Evolutionary conservation across 495 filamentous ascomycete species (phyloP), one percentile per base, ranked within the genome.

Genomic region (Clohesyomyces aquaticus): DNA sequence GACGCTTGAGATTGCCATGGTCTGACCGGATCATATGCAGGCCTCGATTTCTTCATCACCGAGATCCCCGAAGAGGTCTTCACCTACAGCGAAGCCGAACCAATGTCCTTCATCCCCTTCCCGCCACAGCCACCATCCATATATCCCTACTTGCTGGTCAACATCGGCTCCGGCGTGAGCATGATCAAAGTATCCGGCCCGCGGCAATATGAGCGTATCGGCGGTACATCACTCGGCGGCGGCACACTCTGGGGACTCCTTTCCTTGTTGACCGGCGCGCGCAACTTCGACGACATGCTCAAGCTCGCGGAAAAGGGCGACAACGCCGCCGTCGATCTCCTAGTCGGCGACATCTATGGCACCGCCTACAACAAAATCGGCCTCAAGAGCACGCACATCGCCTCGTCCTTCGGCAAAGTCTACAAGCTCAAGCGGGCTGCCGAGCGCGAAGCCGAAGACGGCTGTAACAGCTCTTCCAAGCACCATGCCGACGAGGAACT

Each of bases 151-250:
- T 85, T 98, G 21, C 86, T 98, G 29, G 94, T 98, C 57, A 98
- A 98, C 77, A 98, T 98, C 67, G 94, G 94, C n/a, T 97, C 93
- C 27, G 94, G 94, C 27, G 94, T 98, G 11, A 91, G 87, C n/a
- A 97, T 98, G 83, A 89, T 98, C 75, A 98, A 97, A 73, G 94
- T 98, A 4, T 93, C 90, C 0, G 93, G 92, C 0, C 92, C 92
- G 19, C 83, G 85, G 26, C 80, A 89, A 58, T 97, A 88, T 75
- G 78, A 93, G 71, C 89, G 94, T 68, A 91, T 98, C 23, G 94
- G 95, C 21, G 94, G 94, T 29, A 97, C 93, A 3, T 95, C 93
- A 21, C 83, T 98, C 2, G 94, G 94, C 25, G 94, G 94, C 41
- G 94, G 94, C 41, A 98, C 94, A 0, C 86, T 98, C 38, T 98